Evolutionary conservation across 345 rosid species (phyloP).

Genomic region (Rhizophora apiculata): DNA sequence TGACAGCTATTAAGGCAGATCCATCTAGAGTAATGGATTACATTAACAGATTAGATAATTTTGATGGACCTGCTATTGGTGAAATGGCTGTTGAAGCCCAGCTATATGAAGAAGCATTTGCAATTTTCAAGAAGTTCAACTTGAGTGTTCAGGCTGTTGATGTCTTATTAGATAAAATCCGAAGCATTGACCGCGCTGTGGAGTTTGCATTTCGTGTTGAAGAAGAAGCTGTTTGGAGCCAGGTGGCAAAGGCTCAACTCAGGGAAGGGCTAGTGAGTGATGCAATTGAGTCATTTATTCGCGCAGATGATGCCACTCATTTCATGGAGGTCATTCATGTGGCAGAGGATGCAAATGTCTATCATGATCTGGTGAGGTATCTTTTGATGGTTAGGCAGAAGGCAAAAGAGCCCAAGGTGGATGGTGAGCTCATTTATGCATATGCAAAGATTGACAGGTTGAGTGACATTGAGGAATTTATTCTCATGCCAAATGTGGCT

Average conservation of each 20-base stretch:
- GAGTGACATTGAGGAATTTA: conserved; percentile 86
- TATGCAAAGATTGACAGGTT: conserved; percentile 96
- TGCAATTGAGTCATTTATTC: conserved; percentile 93
- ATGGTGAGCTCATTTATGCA: conserved; percentile 80
- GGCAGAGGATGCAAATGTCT: conserved; percentile 70
- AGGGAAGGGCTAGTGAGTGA: conserved; percentile 95
- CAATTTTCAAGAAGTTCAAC: conserved; percentile 82
- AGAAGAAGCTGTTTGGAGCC: conserved; percentile 98
- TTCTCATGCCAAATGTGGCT: conserved; percentile 98
- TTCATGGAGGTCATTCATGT: conserved; percentile 77
- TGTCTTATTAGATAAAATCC: conserved; percentile 64
- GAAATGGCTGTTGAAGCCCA: conserved; percentile 95
- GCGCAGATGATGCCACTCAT: conserved; percentile 85
- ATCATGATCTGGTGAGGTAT: conserved; percentile 90
- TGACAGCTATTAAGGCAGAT: conserved; percentile 96
- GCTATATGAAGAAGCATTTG: conserved; percentile 79
- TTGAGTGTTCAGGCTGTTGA: conserved; percentile 70
- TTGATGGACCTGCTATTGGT: conserved; percentile 99
- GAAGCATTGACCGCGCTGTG: conserved; percentile 79
- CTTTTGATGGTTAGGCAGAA: conserved; percentile 97
- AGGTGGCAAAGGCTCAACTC: conserved; percentile 92
- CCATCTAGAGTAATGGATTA: conserved; percentile 98
- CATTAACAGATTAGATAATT: conserved; percentile 86
- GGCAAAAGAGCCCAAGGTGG: conserved; percentile 93
- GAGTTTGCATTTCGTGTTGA: conserved; percentile 97